Percentiles rank a stretch among this genome's conserved stretches.
Conservation (phyloP, 148 eudicot species). For the Nepenthes mirabilis region DNA sequence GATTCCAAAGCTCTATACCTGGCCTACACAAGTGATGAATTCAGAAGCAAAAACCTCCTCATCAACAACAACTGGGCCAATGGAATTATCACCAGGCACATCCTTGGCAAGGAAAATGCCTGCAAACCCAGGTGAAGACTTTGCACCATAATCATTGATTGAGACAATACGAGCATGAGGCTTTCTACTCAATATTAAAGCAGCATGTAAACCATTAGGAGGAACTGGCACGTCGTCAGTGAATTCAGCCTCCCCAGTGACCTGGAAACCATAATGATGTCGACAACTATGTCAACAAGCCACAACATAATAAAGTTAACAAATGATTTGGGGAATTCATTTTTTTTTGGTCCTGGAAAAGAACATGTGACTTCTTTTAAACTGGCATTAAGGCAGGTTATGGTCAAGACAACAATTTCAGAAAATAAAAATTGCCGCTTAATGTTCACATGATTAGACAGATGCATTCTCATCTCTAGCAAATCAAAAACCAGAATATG, state of each 20-base stretch:
- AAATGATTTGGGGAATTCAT: background rate
- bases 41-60: conserved; percentile 93
- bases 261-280: conserved; percentile 25
- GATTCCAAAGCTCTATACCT: conserved; percentile 30
- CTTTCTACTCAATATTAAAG: conserved; percentile 67
- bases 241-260: conserved; percentile 94
- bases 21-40: conserved; percentile 94
- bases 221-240: conserved; percentile 85
- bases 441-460: too few relatives aligned
- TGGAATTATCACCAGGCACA: conserved; percentile 61
- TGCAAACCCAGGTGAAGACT: conserved; percentile 64
- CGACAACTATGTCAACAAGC: background rate
- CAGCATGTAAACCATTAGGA: conserved; percentile 74
- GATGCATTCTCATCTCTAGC: too few relatives aligned
- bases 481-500: too few relatives aligned
- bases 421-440: too few relatives aligned
- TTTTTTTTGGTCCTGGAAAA: too few relatives aligned
- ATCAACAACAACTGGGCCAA: conserved; percentile 68
- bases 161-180: conserved; percentile 93
- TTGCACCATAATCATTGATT: conserved; percentile 70
- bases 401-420: too few relatives aligned
- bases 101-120: conserved; percentile 79
- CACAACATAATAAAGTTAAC: background rate
- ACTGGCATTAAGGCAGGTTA: too few relatives aligned
- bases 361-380: background rate